Evolutionary conservation across 768 basidiomycete species (phyloP).

Genomic region (Amanita inopinata): DNA sequence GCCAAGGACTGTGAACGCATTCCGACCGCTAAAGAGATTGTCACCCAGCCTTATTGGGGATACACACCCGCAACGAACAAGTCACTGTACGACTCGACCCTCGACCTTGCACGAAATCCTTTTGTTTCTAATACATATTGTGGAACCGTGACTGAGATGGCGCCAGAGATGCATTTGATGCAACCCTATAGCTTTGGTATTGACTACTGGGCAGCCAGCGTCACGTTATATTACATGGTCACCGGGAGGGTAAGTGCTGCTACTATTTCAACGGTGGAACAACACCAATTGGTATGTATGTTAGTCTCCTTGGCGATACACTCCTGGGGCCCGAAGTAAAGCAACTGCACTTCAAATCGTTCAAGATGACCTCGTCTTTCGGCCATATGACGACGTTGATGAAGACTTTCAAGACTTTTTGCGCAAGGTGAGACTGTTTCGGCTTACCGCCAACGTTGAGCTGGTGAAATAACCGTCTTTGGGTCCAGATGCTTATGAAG

Average conservation of each 20-base stretch:
- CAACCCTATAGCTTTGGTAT: constrained; percentile 11
- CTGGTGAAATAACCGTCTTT: background rate
- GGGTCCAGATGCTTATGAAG: constrained; percentile 12
- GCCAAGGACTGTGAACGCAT: background rate
- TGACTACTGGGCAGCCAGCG: constrained; percentile 11
- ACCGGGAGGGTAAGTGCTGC: constrained; percentile 10
- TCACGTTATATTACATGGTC: constrained; percentile 11
- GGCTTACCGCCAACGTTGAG: background rate
- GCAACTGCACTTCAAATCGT: background rate
- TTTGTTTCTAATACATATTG: constrained; percentile 5
- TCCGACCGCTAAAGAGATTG: background rate
- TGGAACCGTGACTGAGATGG: constrained; percentile 10
- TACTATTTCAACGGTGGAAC: no score
- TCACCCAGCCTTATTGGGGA: background rate
- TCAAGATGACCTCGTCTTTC: constrained; percentile 4
- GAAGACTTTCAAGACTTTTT: constrained; percentile 7
- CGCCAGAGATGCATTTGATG: constrained; percentile 10
- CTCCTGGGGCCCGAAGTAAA: background rate
- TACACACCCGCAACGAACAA: background rate
- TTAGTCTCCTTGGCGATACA: constrained; percentile 11
- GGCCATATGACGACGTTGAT: constrained; percentile 4
- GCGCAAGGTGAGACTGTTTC: constrained; percentile 3
- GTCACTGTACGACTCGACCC: background rate
- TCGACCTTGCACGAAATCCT: background rate
- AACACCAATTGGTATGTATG: background rate